Evolutionary conservation across 2,329 filamentous ascomycete genomes (phyloP), one percentile per base, ranked within the genome.

Genomic region (Lasiodiplodia sp.): DNA sequence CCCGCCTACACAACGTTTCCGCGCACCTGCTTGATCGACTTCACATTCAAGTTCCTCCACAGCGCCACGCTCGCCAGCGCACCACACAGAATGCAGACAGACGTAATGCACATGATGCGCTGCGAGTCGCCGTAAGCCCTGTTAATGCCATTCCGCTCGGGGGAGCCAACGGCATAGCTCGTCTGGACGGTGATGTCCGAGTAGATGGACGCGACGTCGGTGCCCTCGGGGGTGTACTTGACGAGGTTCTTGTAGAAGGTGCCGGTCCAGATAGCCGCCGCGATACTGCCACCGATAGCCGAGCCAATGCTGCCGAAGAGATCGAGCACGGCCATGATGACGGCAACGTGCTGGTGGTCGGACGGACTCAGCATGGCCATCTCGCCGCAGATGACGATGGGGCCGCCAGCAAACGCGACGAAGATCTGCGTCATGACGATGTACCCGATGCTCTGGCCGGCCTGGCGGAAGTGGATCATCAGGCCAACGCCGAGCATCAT

Each of bases 231-330:
- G 0, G 90, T 80, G 34, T 72, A 73, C 63, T 69, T 58, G 51
- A 70, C 72, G 21, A 90, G 79, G 25, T 83, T 83, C 28, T 81
- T 76, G 2, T 83, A 84, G 69, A 91, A 84, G 0, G 84, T 83
- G 67, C 84, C 81, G 0, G 86, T 87, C 88, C 88, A 91, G 69
- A 91, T 87, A 7, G 88, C 88, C 0, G 84, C 84, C 0, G 88
- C 84, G 60, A 91, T 82, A 3, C 88, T 84, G 5, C 68, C 69
- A 14, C 77, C 77, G 34, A 78, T 72, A 1, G 76, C 72, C 18
- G 71, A 71, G n/a, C 77, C 90, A 71, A 91, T 84, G 70, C 85
- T 85, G 71, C 85, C 82, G 51, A 88, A 86, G 16, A 90, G 83
- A n/a, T 85, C 82, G 56, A 88, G 82, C 14, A 91, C 81, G 16